phyloP scores from a whole-genome alignment of 2,329 filamentous ascomycete genomes.

The Penicillium sp. region DNA sequence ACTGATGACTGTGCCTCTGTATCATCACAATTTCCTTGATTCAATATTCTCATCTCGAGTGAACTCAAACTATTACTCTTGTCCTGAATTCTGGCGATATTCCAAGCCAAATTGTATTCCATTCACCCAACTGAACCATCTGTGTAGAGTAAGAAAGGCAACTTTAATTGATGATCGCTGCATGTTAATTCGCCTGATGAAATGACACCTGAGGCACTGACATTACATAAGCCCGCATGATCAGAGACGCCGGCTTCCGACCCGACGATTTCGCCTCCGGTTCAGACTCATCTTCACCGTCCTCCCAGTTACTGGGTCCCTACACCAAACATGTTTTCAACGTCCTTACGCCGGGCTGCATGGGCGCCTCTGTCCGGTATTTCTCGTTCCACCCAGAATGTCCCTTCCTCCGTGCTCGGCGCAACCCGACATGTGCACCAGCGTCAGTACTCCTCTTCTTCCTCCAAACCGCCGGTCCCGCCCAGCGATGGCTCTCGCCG shows the following conservation, averaged over 20 bases:
- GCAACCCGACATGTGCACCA: conserved; percentile 49
- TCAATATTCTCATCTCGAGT: conserved; percentile 14
- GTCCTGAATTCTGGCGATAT: background rate
- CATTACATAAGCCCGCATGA: conserved; percentile 44
- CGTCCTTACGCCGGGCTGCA: conserved; percentile 53
- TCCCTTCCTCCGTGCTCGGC: conserved; percentile 41
- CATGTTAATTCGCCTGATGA: background rate
- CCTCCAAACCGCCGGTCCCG: conserved; percentile 55
- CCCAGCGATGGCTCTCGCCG: conserved; percentile 54
- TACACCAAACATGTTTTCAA: conserved; percentile 50
- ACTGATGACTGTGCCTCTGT: conserved; percentile 29
- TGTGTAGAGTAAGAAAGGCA: background rate
- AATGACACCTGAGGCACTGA: conserved; percentile 34
- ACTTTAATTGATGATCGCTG: background rate
- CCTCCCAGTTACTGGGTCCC: conserved; percentile 35
- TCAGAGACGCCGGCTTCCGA: conserved; percentile 39
- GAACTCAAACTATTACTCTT: background rate
- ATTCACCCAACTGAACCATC: conserved; percentile 9
- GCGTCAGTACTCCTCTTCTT: conserved; percentile 55
- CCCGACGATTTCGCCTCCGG: conserved; percentile 46
- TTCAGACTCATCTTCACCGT: conserved; percentile 37
- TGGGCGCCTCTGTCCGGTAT: conserved; percentile 47
- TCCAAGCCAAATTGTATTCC: background rate
- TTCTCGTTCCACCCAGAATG: conserved; percentile 41
- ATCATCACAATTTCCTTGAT: conserved; percentile 29